phyloP scores from a whole-genome alignment of 495 filamentous ascomycete species.

The Peziza echinospora region DNA sequence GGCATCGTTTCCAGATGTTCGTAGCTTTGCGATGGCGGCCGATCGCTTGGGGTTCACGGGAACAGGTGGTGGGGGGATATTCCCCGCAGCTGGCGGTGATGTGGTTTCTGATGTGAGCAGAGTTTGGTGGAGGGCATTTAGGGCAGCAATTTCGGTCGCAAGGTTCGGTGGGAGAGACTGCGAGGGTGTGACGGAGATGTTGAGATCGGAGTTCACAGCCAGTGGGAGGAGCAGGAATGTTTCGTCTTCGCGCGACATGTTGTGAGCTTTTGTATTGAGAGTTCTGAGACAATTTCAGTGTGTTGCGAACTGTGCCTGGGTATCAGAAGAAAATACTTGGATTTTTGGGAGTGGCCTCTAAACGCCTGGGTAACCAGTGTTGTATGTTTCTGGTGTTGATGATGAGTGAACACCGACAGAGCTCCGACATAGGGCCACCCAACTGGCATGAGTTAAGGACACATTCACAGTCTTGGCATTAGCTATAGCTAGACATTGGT shows the following conservation, averaged over 20 bases:
- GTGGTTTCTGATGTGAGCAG: conserved; percentile 44
- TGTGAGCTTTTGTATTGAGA: neutral
- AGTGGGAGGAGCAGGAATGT: conserved; percentile 70
- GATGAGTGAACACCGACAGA: no score
- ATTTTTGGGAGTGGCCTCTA: no score
- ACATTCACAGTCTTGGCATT: neutral
- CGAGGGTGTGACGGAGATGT: conserved; percentile 33
- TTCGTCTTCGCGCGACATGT: conserved; percentile 38
- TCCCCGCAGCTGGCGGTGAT: conserved; percentile 57
- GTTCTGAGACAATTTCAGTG: no score
- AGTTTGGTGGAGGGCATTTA: conserved; percentile 53
- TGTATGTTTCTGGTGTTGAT: no score
- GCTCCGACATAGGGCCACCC: no score
- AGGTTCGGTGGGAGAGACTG: conserved; percentile 26
- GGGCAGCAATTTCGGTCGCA: conserved; percentile 39
- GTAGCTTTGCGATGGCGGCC: conserved; percentile 71
- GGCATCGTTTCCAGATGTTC: conserved; percentile 62
- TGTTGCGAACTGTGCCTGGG: no score
- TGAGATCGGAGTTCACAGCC: conserved; percentile 46
- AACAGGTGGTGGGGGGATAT: conserved; percentile 57
- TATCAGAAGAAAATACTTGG: no score
- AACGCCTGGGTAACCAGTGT: no score
- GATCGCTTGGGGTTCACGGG: conserved; percentile 69
- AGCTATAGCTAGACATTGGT: neutral
- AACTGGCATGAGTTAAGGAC: neutral